phyloP scores from a whole-genome alignment of 805 yeast genomes.

The Sugiyamaella lignohabitans region DNA sequence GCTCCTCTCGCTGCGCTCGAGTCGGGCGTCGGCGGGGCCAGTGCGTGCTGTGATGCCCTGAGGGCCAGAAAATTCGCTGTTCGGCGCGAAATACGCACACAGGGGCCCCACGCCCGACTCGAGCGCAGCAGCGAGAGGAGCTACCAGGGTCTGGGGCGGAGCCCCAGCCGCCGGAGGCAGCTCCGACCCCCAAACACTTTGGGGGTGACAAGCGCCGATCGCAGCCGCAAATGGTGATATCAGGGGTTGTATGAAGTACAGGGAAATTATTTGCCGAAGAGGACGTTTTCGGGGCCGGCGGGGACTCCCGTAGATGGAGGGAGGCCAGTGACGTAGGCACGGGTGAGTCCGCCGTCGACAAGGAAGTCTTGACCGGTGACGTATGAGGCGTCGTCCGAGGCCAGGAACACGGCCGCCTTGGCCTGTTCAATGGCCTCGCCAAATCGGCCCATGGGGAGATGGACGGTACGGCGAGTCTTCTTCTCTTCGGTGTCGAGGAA shows the following conservation, averaged over 20 bases:
- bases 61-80: too few species aligned
- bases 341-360: conserved; percentile 47
- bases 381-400: conserved; percentile 44
- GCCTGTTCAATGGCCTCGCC: conserved; percentile 62
- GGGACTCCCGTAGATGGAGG: conserved; percentile 21
- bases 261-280: conserved; percentile 22
- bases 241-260: neutral
- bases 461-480: conserved; percentile 36
- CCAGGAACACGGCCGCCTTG: conserved; percentile 53
- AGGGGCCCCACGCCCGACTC: too few species aligned
- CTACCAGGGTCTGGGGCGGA: too few species aligned
- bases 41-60: too few species aligned
- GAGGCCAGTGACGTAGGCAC: conserved; percentile 28
- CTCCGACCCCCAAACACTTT: too few species aligned
- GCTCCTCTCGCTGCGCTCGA: too few species aligned
- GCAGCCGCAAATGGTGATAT: too few species aligned
- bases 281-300: conserved; percentile 25
- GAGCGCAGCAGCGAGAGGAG: too few species aligned
- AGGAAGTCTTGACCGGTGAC: conserved; percentile 57
- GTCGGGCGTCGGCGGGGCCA: too few species aligned
- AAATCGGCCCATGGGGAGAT: conserved; percentile 50
- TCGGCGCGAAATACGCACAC: too few species aligned
- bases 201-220: too few species aligned
- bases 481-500: conserved; percentile 50
- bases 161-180: too few species aligned